A percentile compares a stretch with the other conserved stretches of the same genome.
These are phyloP conservation scores for Pythium vanterpoolii DNA, from an alignment of 352 stramenopile genomes.

Conservation along the genomic window DNA sequence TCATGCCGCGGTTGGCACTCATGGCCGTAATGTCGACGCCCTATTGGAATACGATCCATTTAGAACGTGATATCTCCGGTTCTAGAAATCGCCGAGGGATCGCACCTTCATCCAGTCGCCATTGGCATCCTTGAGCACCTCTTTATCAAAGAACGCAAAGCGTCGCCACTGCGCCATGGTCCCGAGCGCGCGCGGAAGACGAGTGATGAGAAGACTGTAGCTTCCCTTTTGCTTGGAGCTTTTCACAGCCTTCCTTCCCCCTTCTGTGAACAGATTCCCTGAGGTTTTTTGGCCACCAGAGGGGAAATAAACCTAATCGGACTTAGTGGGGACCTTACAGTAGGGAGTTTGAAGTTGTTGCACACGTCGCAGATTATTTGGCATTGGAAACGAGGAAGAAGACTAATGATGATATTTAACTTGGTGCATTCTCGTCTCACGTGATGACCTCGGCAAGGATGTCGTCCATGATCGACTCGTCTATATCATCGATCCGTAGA, in stretches of 20 bases:
- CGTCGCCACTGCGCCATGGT: conserved; percentile 85
- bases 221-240: neutral
- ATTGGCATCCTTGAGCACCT: conserved; percentile 80
- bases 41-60: conserved; percentile 19
- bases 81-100: neutral
- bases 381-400: neutral
- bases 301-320: conserved; percentile 17
- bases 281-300: conserved; percentile 3
- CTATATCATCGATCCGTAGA: conserved; percentile 53
- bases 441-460: conserved; percentile 39
- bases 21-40: conserved; percentile 84
- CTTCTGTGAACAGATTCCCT: neutral
- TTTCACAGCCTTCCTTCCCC: neutral
- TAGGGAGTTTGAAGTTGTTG: neutral
- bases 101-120: conserved; percentile 83
- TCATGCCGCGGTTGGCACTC: conserved; percentile 84
- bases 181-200: neutral
- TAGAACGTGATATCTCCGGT: neutral
- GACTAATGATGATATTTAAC: neutral
- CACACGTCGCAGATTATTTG: conserved; percentile 19
- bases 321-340: conserved; percentile 10
- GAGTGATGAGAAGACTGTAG: neutral
- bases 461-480: conserved; percentile 67
- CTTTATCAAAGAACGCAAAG: conserved; percentile 89
- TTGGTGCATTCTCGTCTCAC: neutral